Base-by-base conservation (phyloP, 139 green algal species). In the Trebouxia sp. region DNA sequence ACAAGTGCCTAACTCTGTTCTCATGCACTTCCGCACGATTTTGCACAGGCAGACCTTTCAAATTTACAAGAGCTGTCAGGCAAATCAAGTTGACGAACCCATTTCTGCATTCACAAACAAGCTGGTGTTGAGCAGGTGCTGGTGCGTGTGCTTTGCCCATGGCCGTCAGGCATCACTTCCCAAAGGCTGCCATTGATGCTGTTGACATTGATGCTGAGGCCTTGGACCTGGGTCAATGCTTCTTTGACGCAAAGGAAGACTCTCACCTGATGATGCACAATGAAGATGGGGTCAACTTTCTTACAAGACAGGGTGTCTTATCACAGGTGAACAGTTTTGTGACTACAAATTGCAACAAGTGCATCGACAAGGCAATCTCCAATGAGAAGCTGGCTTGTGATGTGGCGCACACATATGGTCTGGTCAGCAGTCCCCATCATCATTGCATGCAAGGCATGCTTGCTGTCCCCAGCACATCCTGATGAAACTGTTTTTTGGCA, bases 151-250 rank as follows among this genome's bases (percentile, higher is more conserved):
- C 69, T 9, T 37, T 77, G 69, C 69, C 69, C 22, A 77, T 77
- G 69, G 69, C 69, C 1, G 35, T 77, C 24, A 39, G 41, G 28
- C 69, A 56, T 28, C 69, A 77, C 42, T 53, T 77, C 0, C 69
- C 69, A 10, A 77, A 38, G 41, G 69, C 69, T 7, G 37, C 69
- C 26, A 32, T 77, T 37, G 69, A 77, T 56, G 69, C 69, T 22
- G 41, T 77, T 11, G 69, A 77, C 41, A 77, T 77, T 37, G 41
- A 77, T 77, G 41, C 69, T 51, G 69, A 77, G 69, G 43, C 69
- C 24, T 24, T 77, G 41, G 69, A 77, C 69, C n/a, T 77, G 24
- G 69, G 39, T 3, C 41, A 51, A n/a, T 77, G 69, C 41, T 77
- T 55, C 41, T 77, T 77, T 77, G 69, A 28, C 5, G 42, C 69